Base-by-base conservation (phyloP, 306 rosid species). In the Quercus alba region DNA sequence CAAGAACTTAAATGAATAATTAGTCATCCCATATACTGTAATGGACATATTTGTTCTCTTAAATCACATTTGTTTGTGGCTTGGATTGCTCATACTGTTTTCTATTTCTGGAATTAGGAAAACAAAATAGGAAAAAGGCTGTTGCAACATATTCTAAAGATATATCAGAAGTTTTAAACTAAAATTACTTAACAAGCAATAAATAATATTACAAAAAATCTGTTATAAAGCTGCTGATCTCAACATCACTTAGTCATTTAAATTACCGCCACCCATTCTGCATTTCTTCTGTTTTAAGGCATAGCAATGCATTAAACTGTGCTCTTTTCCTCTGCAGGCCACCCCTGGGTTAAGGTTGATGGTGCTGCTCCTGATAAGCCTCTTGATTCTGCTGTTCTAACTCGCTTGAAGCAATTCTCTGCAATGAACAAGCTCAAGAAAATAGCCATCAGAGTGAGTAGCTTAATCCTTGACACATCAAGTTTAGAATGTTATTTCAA, bases 331-430 rank as follows among this genome's bases (percentile, higher is more conserved):
- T 70, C 62, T 79, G 84, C 90, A 95, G 98, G 97, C 78, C 99
- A 95, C 77, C 98, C 98, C 12, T 95, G 98, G 99, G 86, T 95
- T 77, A 94, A 88, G 89, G 83, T 81, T 75, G 89, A 84, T 61
- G 97, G 98, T 74, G 85, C 81, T 83, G 99, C 97, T 80, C 97
- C 94, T 23, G 97, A 95, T 79, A 91, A 87, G 75, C 98, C 98
- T 20, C 96, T 95, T 85, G 98, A 93, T 82, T 90, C 97, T 64
- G 98, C 97, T 80, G 97, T 95, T 64, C 82, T 95, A 80, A 70
- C 84, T 87, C 99, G 98, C 63, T 89, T 95, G 88, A 93, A 95
- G 89, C 97, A 95, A 82, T 95, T 93, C 87, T 93, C 99, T 68
- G 94, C 98, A 81, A 93, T 91, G 98, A 88, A 91, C 81, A 93